Percentiles rank a stretch among this genome's conserved stretches.
phyloP scores from a whole-genome alignment of 2,329 filamentous ascomycete genomes.

The Diaporthe longicolla region DNA sequence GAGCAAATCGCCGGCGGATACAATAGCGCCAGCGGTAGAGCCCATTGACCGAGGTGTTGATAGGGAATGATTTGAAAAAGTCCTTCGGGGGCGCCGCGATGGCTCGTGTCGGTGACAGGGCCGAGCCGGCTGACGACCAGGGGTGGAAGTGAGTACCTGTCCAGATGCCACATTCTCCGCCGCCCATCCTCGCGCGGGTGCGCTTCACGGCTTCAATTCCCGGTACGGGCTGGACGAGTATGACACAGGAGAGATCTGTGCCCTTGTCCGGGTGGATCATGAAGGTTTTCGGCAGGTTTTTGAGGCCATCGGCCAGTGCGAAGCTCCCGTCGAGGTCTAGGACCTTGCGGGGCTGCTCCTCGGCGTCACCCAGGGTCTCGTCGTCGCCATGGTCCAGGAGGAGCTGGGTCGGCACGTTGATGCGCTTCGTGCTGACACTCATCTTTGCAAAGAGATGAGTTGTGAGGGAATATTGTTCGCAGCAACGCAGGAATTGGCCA shows the following conservation, averaged over 20 bases:
- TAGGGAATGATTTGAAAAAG: constrained; percentile 6
- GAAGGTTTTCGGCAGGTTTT: constrained; percentile 13
- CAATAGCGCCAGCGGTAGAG: constrained; percentile 21
- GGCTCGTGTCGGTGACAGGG: constrained; percentile 22
- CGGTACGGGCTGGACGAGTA: constrained; percentile 26
- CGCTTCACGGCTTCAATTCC: constrained; percentile 7
- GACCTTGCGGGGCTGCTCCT: constrained; percentile 32
- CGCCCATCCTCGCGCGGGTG: constrained; percentile 19
- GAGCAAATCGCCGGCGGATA: constrained; percentile 21
- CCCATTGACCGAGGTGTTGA: constrained; percentile 25
- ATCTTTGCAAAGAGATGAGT: constrained; percentile 11
- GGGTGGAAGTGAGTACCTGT: constrained; percentile 27
- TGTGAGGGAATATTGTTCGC: background rate
- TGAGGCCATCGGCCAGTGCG: constrained; percentile 27
- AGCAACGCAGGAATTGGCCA: background rate
- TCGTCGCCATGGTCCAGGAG: constrained; percentile 17
- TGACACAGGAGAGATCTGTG: constrained; percentile 16
- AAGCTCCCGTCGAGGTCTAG: constrained; percentile 24
- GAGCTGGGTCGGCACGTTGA: constrained; percentile 23
- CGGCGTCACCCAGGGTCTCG: background rate
- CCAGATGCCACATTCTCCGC: constrained; percentile 26
- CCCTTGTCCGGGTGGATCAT: constrained; percentile 18
- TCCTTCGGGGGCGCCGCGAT: constrained; percentile 12
- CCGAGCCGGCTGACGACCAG: constrained; percentile 20
- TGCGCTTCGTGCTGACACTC: constrained; percentile 31